Percentiles rank a stretch among this genome's conserved stretches.
Conservation (phyloP, 2,329 filamentous ascomycete species). For the Pestalotiopsis sp. region DNA sequence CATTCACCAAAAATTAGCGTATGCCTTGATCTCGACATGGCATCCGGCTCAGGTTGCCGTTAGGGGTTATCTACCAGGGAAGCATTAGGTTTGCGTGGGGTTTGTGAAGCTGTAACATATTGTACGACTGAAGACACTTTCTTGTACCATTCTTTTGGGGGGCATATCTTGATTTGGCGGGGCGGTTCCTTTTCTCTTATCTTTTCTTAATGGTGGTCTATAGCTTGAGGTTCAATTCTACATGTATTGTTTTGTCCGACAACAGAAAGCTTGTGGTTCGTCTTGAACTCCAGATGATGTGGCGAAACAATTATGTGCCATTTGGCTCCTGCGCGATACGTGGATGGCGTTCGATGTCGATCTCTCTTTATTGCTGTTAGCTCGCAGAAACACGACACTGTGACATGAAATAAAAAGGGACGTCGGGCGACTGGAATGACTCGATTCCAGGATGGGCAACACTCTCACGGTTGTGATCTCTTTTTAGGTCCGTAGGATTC, state of each 20-base stretch:
- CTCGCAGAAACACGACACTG: neutral
- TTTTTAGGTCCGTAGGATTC: neutral
- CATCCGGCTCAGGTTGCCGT: neutral
- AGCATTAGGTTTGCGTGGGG: neutral
- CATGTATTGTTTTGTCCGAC: neutral
- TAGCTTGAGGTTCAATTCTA: too few relatives aligned
- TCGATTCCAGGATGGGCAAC: neutral
- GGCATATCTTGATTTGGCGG: neutral
- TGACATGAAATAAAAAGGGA: neutral
- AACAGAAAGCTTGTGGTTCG: too few relatives aligned
- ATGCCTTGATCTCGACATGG: neutral
- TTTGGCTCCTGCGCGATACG: too few relatives aligned
- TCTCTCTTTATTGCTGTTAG: neutral
- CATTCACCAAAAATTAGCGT: neutral
- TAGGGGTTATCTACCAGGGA: neutral
- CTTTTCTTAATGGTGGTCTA: neutral
- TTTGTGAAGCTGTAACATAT: neutral
- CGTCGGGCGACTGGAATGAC: neutral
- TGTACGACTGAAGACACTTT: neutral
- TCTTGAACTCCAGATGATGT: too few relatives aligned
- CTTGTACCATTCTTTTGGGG: neutral
- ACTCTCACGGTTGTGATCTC: neutral
- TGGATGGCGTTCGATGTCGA: too few relatives aligned
- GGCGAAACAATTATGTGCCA: too few relatives aligned
- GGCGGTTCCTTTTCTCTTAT: neutral